phyloP scores from a whole-genome alignment of 768 basidiomycete species.

The Gautieria morchelliformis region DNA sequence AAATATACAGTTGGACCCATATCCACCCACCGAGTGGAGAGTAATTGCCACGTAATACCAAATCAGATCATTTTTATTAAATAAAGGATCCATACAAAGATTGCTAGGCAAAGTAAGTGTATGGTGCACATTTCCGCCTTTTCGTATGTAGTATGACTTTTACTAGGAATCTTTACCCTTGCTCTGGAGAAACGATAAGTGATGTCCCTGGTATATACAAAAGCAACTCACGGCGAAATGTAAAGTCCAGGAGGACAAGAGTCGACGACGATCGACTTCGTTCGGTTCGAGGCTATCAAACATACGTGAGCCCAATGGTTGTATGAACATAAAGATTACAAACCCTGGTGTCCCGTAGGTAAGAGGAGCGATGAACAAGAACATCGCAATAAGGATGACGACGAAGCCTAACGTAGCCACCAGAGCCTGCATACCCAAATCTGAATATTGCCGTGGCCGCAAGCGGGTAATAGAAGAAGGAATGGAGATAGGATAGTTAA shows the following conservation, averaged over 20 bases:
- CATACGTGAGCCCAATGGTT: conserved; percentile 9
- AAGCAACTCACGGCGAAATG: conserved; percentile 65
- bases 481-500: conserved; percentile 84
- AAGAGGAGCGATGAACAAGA: conserved; percentile 74
- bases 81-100: not conserved
- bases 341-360: conserved; percentile 97
- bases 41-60: not conserved
- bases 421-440: conserved; percentile 72
- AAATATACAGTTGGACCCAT: conserved; percentile 9
- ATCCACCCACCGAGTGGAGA: not conserved
- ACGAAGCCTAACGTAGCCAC: conserved; percentile 48
- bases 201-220: not conserved
- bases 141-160: not conserved
- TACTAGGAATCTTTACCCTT: not conserved
- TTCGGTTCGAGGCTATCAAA: conserved; percentile 67
- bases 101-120: not conserved
- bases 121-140: not conserved
- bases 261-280: conserved; percentile 71
- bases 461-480: conserved; percentile 57
- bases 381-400: conserved; percentile 52
- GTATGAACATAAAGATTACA: conserved; percentile 21
- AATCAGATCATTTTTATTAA: not conserved
- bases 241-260: conserved; percentile 87
- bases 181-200: not conserved
- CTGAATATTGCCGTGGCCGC: conserved; percentile 47